These are phyloP conservation scores for Penicillium sp. DNA, from an alignment of 2,329 filamentous ascomycete genomes.

Conservation along the genomic window DNA sequence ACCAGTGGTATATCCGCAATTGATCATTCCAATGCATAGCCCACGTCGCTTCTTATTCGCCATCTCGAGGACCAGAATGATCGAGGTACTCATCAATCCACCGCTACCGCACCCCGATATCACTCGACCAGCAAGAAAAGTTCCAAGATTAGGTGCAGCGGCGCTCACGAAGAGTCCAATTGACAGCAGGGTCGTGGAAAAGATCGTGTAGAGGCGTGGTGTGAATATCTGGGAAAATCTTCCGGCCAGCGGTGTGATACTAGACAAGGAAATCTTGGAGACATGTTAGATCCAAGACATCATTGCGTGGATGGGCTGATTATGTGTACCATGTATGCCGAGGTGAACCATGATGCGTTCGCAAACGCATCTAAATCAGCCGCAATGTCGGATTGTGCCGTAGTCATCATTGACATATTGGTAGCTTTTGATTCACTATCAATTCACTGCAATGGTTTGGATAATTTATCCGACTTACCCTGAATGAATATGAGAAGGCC, in stretches of 20 bases:
- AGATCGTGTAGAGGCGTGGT: slow-evolving; percentile 64
- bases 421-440: slow-evolving; percentile 45
- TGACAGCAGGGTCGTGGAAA: slow-evolving; percentile 60
- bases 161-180: slow-evolving; percentile 67
- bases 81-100: slow-evolving; percentile 70
- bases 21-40: slow-evolving; percentile 72
- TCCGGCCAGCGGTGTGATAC: slow-evolving; percentile 68
- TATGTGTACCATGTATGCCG: slow-evolving; percentile 62
- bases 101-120: slow-evolving; percentile 70
- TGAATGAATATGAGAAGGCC: slow-evolving; percentile 30
- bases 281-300: not conserved
- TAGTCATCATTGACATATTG: slow-evolving; percentile 80
- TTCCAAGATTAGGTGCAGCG: slow-evolving; percentile 57
- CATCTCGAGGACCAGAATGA: slow-evolving; percentile 76
- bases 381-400: slow-evolving; percentile 75
- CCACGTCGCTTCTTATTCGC: slow-evolving; percentile 68
- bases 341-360: slow-evolving; percentile 77
- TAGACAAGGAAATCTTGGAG: slow-evolving; percentile 56
- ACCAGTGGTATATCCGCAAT: slow-evolving; percentile 70
- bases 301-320: not conserved
- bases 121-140: slow-evolving; percentile 69
- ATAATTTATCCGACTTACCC: slow-evolving; percentile 7
- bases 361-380: slow-evolving; percentile 73
- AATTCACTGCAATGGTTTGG: not conserved
- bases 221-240: slow-evolving; percentile 74